phyloP scores from a whole-genome alignment of 2,329 filamentous ascomycete species.

The Sporothrix euskadiensis region DNA sequence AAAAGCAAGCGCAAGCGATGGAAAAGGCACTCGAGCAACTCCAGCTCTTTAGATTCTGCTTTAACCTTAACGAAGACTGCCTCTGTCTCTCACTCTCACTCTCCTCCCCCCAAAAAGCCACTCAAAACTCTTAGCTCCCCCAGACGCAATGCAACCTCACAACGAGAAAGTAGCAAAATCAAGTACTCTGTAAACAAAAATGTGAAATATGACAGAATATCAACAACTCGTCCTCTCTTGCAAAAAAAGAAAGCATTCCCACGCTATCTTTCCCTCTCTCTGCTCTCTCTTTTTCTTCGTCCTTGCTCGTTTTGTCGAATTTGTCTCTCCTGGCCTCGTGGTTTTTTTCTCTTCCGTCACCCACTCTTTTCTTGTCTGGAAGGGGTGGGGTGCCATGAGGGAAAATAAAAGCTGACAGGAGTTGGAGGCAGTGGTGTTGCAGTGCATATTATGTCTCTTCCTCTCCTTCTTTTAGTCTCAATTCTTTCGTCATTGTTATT shows the following conservation, averaged over 20 bases:
- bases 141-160: conserved; percentile 19
- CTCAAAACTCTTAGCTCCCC: neutral
- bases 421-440: conserved; percentile 11
- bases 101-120: neutral
- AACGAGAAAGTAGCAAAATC: neutral
- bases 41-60: neutral
- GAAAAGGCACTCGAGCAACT: neutral
- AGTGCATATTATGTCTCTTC: neutral
- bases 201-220: conserved; percentile 12
- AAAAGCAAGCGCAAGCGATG: neutral
- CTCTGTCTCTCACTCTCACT: neutral
- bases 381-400: neutral
- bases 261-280: neutral
- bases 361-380: neutral
- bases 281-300: neutral
- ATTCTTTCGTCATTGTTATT: neutral
- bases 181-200: neutral
- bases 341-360: neutral
- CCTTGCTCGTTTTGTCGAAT: neutral
- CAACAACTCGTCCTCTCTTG: neutral
- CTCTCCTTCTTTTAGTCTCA: neutral
- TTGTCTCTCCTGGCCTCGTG: neutral
- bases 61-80: neutral
- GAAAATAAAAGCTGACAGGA: neutral
- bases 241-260: conserved; percentile 20